A percentile compares a stretch with the other conserved stretches of the same genome.
Conservation (phyloP, 768 basidiomycete genomes). For the Zangia roseola region DNA sequence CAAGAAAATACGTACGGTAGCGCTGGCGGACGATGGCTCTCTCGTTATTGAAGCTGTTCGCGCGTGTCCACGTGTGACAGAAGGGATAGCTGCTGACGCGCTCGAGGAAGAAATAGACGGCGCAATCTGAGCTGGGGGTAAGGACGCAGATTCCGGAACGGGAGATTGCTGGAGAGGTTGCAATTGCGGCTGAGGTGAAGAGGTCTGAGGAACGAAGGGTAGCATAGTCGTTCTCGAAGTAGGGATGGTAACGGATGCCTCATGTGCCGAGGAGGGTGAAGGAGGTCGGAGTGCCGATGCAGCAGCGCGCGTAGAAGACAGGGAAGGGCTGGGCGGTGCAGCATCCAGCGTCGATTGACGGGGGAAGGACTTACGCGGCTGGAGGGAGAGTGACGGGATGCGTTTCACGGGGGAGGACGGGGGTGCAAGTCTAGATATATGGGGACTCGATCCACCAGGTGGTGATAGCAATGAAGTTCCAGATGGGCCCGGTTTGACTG, state of each 20-base stretch:
- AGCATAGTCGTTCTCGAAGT: conserved; percentile 39
- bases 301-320: conserved; percentile 24
- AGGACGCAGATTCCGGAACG: conserved; percentile 4
- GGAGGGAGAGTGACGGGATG: conserved; percentile 43
- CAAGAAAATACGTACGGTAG: conserved; percentile 16
- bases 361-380: conserved; percentile 49
- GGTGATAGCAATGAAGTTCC: conserved; percentile 30
- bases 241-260: conserved; percentile 12
- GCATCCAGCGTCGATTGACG: conserved; percentile 42
- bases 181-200: conserved; percentile 29
- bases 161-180: conserved; percentile 23
- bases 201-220: conserved; percentile 32
- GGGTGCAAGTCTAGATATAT: conserved; percentile 30
- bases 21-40: conserved; percentile 28
- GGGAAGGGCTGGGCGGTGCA: conserved; percentile 29
- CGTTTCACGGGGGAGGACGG: conserved; percentile 61
- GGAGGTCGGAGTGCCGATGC: conserved; percentile 13
- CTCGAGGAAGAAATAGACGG: conserved; percentile 16
- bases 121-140: conserved; percentile 16
- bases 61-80: conserved; percentile 8
- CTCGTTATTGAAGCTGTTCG: conserved; percentile 19
- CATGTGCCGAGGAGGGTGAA: conserved; percentile 23
- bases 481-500: conserved; percentile 42
- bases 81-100: conserved; percentile 3
- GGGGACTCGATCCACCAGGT: conserved; percentile 27